Percentiles rank a stretch among this genome's conserved stretches.
Evolutionary conservation across 192 early-diverging fungal species (phyloP).

Genomic region (Dimargaris xerosporica): DNA sequence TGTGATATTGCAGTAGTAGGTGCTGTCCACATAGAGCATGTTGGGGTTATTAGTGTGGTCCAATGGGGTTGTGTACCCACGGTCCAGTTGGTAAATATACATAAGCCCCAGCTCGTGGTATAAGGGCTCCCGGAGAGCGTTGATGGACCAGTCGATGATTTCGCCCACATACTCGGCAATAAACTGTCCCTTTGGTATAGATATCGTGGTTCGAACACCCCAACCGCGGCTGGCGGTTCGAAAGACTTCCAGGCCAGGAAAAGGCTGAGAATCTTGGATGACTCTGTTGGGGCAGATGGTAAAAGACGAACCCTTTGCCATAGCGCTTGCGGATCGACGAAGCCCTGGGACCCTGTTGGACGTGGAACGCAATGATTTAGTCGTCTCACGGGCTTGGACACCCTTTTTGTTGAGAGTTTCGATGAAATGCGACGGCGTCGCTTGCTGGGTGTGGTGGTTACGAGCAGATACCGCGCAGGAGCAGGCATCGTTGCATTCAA

Average conservation of each 20-base stretch:
- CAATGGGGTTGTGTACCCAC: not conserved
- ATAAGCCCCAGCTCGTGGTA: not conserved
- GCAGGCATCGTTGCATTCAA: slow-evolving; percentile 4
- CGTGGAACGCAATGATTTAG: too few species aligned
- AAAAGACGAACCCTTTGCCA: too few species aligned
- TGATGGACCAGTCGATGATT: not conserved
- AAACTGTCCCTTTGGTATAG: not conserved
- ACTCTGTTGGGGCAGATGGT: slow-evolving; percentile 2
- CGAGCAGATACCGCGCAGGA: not conserved
- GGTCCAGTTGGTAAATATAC: slow-evolving; percentile 2
- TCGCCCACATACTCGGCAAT: slow-evolving; percentile 1
- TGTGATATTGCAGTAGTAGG: not conserved
- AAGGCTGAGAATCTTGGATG: slow-evolving; percentile 1
- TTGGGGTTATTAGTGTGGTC: not conserved
- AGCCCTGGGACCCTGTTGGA: too few species aligned
- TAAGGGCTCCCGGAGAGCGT: not conserved
- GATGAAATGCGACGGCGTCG: too few species aligned
- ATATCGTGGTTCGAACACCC: not conserved
- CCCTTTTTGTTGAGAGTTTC: too few species aligned
- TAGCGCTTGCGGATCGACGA: too few species aligned
- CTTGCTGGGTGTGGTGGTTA: too few species aligned
- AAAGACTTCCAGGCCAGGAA: not conserved
- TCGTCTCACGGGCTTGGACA: too few species aligned
- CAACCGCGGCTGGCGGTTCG: slow-evolving; percentile 3
- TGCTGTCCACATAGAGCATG: slow-evolving; percentile 4